Base-by-base conservation (phyloP, 108 stramenopile genomes). In the Skeletonema grethae region DNA sequence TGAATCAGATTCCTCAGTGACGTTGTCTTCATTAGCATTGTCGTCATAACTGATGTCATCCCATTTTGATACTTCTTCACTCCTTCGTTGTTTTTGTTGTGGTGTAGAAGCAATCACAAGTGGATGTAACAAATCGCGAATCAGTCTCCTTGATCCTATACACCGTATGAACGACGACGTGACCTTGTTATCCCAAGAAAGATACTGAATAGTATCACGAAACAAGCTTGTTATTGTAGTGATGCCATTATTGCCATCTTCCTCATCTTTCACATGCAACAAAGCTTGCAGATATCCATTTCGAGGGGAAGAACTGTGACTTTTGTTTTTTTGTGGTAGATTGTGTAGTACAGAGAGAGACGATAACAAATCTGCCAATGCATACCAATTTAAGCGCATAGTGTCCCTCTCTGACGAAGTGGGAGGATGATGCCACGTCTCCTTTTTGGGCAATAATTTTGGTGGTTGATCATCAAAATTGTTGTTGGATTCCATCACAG, bases 91-190 rank as follows among this genome's bases (percentile, higher is more conserved):
- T 22, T 53, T 9, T 9, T 53, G 50, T 22, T 53, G 36, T 9
- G 24, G 50, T 22, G 18, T 53, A 53, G 43, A 31, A 13, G 69
- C 25, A 0, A 38, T 31, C 56, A 36, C 63, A 35, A 77, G 12
- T 31, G 76, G 69, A 31, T 35, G 38, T 5, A 77, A 24, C 9
- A 69, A 53, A 65, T 77, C 76, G 7, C 69, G 56, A 6, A 77
- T 64, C 1, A 77, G 6, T 20, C 76, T 56, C 7, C 63, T 45
- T 18, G 76, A 63, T 46, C 68, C 68, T 16, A 77, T 58, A 32
- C 68, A 69, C 16, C 68, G 59, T 1, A 77, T 63, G 64, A 77
- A 77, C 0, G 55, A 63, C 4, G 76, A 69, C 8, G 55, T 65
- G 32, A 68, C 41, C 24, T 43, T 43, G 36, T 76, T 57, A 30